Base-by-base conservation (phyloP, 495 filamentous ascomycete species). In the Cryomyces antarcticus region DNA sequence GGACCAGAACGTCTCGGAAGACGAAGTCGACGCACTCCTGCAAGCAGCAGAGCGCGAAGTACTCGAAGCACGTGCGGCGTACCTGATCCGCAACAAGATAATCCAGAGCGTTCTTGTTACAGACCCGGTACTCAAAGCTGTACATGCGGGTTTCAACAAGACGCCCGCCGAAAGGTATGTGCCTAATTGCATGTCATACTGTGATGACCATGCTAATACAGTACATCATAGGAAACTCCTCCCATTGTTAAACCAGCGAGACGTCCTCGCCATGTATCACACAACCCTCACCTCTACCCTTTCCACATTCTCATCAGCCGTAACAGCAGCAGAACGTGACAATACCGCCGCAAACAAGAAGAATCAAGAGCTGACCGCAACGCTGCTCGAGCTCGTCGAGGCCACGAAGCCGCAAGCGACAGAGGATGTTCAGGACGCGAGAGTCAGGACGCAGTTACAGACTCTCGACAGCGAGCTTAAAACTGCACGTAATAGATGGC, bases 41-140 rank as follows among this genome's bases (percentile, higher is more conserved):
- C 59, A 60, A 39, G 54, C 52, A 39, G 72, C 76, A 2, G 75
- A 82, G 52, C 67, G 68, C 38, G 75, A 75, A 42, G 68, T 81
- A 30, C 59, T 84, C 24, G 72, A 82, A 49, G 72, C 80, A 36
- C 72, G 76, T 53, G 74, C 79, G 38, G 62, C 65, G 37, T 80
- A 83, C 53, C 64, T 69, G 30, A 63, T 86, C 43, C 72, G 71
- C 43, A 73, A 73, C 50, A 72, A 70, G 47, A 70, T 82, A n/a
- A 59, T 78, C 9, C 70, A 73, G 39, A 75, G 64, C 41, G 71
- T 80, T 28, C 58, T 87, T 46, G 70, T 71, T 48, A 72, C 74
- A 24, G 77, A 81, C 52, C 82, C 82, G 7, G 75, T 75, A 39
- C 60, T 92, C 41, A 83, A 81, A 52, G 77, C 82, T 1, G 70